These are phyloP conservation scores for Wakefieldia striispora DNA, from an alignment of 768 basidiomycete species.

Conservation along the genomic window DNA sequence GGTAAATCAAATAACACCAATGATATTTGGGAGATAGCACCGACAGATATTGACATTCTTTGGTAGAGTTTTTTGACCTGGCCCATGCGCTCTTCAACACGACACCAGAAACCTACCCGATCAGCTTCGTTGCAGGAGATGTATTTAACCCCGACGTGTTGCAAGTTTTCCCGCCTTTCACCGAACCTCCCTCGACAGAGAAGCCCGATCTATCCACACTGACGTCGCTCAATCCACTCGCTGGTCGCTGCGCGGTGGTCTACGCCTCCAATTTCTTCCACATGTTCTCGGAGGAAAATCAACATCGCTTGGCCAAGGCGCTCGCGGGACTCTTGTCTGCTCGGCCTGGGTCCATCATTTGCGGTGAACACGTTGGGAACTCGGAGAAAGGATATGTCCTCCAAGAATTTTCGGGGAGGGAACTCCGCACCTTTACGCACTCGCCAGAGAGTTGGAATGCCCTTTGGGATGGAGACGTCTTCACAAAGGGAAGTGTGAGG, in stretches of 20 bases:
- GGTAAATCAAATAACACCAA: conserved; percentile 21
- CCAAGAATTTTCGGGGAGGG: background rate
- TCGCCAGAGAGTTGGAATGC: conserved; percentile 34
- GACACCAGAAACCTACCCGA: conserved; percentile 49
- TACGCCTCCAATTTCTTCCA: conserved; percentile 50
- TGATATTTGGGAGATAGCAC: background rate
- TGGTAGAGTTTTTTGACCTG: conserved; percentile 52
- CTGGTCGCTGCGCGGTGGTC: conserved; percentile 48
- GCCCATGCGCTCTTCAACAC: conserved; percentile 63
- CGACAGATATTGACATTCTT: background rate
- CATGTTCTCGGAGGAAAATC: conserved; percentile 31
- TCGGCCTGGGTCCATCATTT: conserved; percentile 31
- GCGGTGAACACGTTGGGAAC: conserved; percentile 26
- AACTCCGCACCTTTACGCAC: conserved; percentile 29
- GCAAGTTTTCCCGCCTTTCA: conserved; percentile 30
- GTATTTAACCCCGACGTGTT: conserved; percentile 47
- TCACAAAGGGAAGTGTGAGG: conserved; percentile 18
- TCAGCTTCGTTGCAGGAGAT: conserved; percentile 54
- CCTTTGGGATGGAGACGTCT: conserved; percentile 39
- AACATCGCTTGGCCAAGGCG: conserved; percentile 26
- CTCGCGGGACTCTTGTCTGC: conserved; percentile 30
- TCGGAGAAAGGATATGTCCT: background rate
- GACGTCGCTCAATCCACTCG: conserved; percentile 46
- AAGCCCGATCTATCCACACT: conserved; percentile 33
- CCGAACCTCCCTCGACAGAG: conserved; percentile 20